Base-by-base conservation (phyloP, 176 grass and related monocot genomes). In the Avena atlantica region DNA sequence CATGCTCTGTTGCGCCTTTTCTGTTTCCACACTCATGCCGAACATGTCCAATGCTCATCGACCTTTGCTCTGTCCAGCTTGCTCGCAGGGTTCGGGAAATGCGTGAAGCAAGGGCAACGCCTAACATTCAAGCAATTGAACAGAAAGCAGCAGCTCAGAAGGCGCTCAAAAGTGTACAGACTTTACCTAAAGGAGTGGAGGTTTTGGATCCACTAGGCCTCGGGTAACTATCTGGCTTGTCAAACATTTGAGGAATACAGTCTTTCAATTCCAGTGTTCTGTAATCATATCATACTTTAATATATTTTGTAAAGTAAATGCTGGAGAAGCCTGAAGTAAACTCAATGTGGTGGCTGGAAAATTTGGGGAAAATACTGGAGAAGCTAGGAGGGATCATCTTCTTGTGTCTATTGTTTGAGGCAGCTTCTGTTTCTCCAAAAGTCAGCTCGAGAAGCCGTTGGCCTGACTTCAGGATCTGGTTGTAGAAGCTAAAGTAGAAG, bases 131-230 rank as follows among this genome's bases (percentile, higher is more conserved):
- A 87, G 88, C 60, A 65, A 75, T 97, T 84, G 96, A 96, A 62
- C 96, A 89, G 88, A 96, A 99, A 88, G 65, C 86, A 58, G 89
- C 60, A 31, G 86, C 90, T 82, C 92, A 62, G 23, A 98, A 98
- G 87, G 92, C 67, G 68, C 92, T 98, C 36, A 91, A 90, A 68
- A 91, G 45, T 83, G 73, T 96, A 78, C 92, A 96, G 61, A 94
- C 97, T 78, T 87, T 98, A 88, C 97, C 97, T 55, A 95, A 83
- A 94, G 94, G 97, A 60, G 97, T 98, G 79, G 97, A 98, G 74
- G 97, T 98, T 80, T 93, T 98, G 82, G 97, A 98, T 92, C 97
- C 97, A 77, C 90, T 98, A 74, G 97, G 94, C 66, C 90, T 98
- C 42, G 97, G 96, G 96, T 98, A 98, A 95, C 31, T 83, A 88